Evolutionary conservation across 2,329 filamentous ascomycete genomes (phyloP).

Genomic region (Aspergillus unguis): DNA sequence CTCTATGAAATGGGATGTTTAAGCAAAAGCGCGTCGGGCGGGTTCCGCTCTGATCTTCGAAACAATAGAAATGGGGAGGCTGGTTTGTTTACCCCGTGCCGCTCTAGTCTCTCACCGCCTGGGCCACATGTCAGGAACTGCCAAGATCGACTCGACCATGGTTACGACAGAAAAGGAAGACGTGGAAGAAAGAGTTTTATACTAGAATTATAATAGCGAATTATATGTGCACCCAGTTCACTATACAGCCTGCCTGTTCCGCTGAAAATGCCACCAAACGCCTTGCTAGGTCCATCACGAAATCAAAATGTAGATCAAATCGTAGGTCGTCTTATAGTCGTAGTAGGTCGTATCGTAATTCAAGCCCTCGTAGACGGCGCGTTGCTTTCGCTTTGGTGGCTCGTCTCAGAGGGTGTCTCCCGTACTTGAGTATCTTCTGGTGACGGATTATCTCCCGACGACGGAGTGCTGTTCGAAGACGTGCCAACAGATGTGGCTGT

Average conservation of each 20-base stretch:
- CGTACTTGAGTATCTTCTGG: background rate
- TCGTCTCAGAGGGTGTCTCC: background rate
- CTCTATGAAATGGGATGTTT: background rate
- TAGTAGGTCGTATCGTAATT: conserved; percentile 10
- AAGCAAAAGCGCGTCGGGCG: conserved; percentile 5
- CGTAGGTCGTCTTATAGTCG: conserved; percentile 12
- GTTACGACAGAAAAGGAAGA: background rate
- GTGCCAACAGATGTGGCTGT: too few species aligned
- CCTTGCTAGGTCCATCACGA: conserved; percentile 23
- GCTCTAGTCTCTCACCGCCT: conserved; percentile 6
- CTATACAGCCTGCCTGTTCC: background rate
- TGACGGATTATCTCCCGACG: background rate
- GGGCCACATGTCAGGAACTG: background rate
- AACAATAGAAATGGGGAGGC: conserved; percentile 19
- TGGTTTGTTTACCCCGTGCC: conserved; percentile 16
- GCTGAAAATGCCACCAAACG: conserved; percentile 19
- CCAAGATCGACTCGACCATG: background rate
- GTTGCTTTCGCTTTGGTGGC: background rate
- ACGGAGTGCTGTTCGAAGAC: too few species aligned
- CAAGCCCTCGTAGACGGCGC: background rate
- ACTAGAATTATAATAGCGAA: background rate
- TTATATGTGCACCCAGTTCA: conserved; percentile 9
- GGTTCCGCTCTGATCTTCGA: background rate
- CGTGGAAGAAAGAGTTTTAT: background rate
- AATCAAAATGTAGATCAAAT: conserved; percentile 7